These are phyloP conservation scores for Phytophthora vignae DNA, from an alignment of 352 stramenopile genomes.

Conservation along the genomic window DNA sequence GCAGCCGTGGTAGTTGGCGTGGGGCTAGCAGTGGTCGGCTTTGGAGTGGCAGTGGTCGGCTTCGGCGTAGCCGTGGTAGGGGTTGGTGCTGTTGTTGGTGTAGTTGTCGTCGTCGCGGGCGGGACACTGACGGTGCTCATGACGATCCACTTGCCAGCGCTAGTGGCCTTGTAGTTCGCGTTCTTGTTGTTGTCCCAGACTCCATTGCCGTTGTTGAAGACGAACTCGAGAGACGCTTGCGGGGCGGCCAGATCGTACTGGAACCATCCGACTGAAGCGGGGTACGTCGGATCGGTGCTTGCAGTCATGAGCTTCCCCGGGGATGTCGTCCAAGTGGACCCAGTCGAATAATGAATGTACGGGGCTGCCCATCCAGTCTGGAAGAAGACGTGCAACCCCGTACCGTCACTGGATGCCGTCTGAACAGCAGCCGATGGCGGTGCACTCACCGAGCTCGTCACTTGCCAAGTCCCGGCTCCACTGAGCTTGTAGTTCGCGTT, in stretches of 20 bases:
- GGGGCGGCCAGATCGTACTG: constrained; percentile 35
- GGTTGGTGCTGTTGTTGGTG: constrained; percentile 7
- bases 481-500: constrained; percentile 40
- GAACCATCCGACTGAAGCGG: constrained; percentile 45
- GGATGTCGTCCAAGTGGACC: constrained; percentile 41
- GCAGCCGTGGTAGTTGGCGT: constrained; percentile 23
- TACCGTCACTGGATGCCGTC: constrained; percentile 40
- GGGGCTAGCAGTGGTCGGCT: constrained; percentile 19
- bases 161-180: constrained; percentile 50
- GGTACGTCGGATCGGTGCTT: constrained; percentile 31
- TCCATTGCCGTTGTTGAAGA: constrained; percentile 54
- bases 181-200: constrained; percentile 57
- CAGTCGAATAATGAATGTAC: constrained; percentile 46
- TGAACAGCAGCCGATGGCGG: constrained; percentile 29
- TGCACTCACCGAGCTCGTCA: constrained; percentile 30
- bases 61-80: constrained; percentile 21
- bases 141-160: constrained; percentile 46
- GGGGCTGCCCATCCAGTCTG: constrained; percentile 42
- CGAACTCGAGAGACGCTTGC: constrained; percentile 42
- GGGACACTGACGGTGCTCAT: constrained; percentile 43
- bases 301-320: constrained; percentile 41
- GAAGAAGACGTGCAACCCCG: constrained; percentile 48
- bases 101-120: no score
- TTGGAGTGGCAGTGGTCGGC: constrained; percentile 18
- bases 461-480: constrained; percentile 33